Conservation (phyloP, 495 filamentous ascomycete genomes). For the Annulohypoxylon moriforme region DNA sequence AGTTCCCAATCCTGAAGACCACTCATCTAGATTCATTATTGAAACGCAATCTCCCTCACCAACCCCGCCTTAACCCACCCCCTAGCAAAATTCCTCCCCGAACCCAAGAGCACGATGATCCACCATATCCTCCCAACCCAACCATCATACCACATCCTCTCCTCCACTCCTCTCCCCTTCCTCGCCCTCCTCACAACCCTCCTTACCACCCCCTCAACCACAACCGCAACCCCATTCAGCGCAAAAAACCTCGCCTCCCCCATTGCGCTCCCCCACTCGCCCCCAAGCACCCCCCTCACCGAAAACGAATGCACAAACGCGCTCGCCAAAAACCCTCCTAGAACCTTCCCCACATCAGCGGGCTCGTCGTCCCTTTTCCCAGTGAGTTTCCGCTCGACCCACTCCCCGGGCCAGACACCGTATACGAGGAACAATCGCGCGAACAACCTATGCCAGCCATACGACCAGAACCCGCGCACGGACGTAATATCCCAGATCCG, state of each 20-base stretch:
- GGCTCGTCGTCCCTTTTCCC: conserved; percentile 22
- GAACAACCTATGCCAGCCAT: conserved; percentile 37
- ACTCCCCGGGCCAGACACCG: conserved; percentile 41
- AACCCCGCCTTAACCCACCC: conserved; percentile 39
- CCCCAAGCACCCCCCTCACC: conserved; percentile 28
- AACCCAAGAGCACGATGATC: conserved; percentile 26
- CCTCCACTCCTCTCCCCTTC: conserved; percentile 6
- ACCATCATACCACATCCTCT: conserved; percentile 34
- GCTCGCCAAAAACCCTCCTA: conserved; percentile 34
- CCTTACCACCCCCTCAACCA: conserved; percentile 22
- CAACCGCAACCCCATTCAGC: conserved; percentile 38
- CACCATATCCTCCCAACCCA: conserved; percentile 35
- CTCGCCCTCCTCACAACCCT: conserved; percentile 19
- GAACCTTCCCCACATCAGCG: conserved; percentile 32
- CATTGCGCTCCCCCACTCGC: conserved; percentile 28
- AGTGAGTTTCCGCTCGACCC: conserved; percentile 27
- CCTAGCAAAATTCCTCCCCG: conserved; percentile 35
- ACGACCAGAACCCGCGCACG: conserved; percentile 38
- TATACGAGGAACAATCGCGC: conserved; percentile 40
- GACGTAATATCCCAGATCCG: conserved; percentile 24
- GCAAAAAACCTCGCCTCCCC: conserved; percentile 38
- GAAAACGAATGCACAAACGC: conserved; percentile 39
- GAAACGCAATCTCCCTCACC: conserved; percentile 31
- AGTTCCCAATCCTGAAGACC: background rate
- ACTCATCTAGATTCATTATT: background rate